Evolutionary conservation across 2,329 filamentous ascomycete species (phyloP), one percentile per base, ranked within the genome.

Genomic region (Aureobasidium leucospermi): DNA sequence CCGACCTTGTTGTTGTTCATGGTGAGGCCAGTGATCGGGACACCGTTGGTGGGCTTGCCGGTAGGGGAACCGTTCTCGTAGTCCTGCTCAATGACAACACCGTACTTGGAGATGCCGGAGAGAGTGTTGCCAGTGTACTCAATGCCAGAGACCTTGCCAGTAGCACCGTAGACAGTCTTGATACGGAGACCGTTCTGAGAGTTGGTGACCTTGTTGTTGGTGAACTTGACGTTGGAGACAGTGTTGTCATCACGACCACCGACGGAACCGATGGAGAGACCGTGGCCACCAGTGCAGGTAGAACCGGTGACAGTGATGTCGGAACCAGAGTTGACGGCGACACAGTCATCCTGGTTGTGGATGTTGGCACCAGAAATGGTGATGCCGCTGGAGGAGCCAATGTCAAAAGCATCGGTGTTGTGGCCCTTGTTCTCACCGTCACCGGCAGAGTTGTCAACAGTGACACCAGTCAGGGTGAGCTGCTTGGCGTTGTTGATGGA

Each of bases 41-140:
- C 77, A 38, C 79, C 79, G 48, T 19, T 65, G 38, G 76, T 79
- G 10, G 78, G 75, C 0, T n/a, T 69, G 16, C 78, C 78, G 7
- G 71, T 76, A 4, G 75, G 73, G 43, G 74, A 74, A 51, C 77
- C 76, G 62, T 79, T 79, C 65, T 77, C 70, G 65, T 83, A 84
- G 67, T 84, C 80, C 72, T 85, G 83, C 69, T 84, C 73, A 60
- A 85, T 78, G 53, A 84, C 74, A 60, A 85, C 78, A 46, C 79
- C 81, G 67, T 84, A 82, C 23, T 57, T 57, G 31, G 39, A 28
- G 19, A 57, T 46, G 13, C 19, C 28, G 29, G 46, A 51, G 34
- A 59, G 38, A n/a, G 36, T 75, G 68, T 85, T 84, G 62, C 75
- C 73, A 42, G 71, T 73, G 73, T 82, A 85, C 1, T 77, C 82